Evolutionary conservation across 345 rosid species (phyloP).

Genomic region (Eucalyptus erythrocorys): DNA sequence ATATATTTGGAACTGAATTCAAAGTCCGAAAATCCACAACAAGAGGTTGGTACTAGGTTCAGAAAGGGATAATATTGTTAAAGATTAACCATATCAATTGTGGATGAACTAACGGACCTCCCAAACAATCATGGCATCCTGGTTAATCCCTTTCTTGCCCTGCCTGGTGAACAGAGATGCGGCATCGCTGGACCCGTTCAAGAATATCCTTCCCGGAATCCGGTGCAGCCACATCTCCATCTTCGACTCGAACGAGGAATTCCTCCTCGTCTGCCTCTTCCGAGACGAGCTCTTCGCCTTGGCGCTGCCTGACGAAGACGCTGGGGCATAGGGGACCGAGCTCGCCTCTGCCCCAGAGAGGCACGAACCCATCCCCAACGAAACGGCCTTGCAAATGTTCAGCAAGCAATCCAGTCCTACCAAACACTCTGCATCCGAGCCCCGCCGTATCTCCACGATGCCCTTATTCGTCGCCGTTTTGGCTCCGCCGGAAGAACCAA

Average conservation of each 20-base stretch:
- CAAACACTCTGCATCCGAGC: neutral
- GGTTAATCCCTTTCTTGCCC: constrained; percentile 33
- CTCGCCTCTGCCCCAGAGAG: constrained; percentile 20
- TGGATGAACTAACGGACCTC: constrained; percentile 11
- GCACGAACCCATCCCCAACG: constrained; percentile 33
- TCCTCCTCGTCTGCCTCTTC: neutral
- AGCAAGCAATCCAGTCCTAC: constrained; percentile 31
- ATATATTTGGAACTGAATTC: neutral
- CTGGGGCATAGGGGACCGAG: constrained; percentile 17
- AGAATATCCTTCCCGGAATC: constrained; percentile 24
- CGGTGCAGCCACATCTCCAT: constrained; percentile 20
- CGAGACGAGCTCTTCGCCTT: constrained; percentile 8
- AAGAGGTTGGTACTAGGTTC: neutral
- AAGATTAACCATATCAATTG: neutral
- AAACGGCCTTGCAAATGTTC: constrained; percentile 25
- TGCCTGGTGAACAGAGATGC: constrained; percentile 30
- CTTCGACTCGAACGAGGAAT: constrained; percentile 8
- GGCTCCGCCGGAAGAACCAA: neutral
- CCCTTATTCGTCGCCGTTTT: neutral
- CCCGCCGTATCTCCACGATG: neutral
- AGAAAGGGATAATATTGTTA: neutral
- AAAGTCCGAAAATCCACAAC: neutral
- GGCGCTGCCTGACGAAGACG: constrained; percentile 3
- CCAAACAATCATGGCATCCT: constrained; percentile 45
- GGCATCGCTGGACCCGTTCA: constrained; percentile 19